phyloP scores from a whole-genome alignment of 345 rosid species.

The Lepidium aucheri region DNA sequence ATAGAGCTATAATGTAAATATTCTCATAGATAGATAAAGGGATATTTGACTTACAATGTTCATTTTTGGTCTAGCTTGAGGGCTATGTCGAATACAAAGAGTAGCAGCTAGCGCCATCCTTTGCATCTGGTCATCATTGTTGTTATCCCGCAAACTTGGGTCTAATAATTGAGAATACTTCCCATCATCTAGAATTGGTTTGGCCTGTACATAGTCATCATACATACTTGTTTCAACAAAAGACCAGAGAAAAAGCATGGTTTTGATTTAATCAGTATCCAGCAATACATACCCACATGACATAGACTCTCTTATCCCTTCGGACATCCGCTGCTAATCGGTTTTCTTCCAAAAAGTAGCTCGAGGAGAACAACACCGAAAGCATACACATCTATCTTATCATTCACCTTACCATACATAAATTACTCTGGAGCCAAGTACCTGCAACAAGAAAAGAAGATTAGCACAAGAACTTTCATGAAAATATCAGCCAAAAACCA shows the following conservation, averaged over 20 bases:
- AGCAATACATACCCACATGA: constrained; percentile 94
- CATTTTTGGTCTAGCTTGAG: constrained; percentile 72
- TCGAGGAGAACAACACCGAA: constrained; percentile 94
- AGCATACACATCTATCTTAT: constrained; percentile 91
- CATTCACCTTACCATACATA: constrained; percentile 82
- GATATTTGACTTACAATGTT: constrained; percentile 40
- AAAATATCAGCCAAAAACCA: neutral
- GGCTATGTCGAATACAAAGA: constrained; percentile 65
- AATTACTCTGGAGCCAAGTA: constrained; percentile 99
- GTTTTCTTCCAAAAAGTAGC: constrained; percentile 84
- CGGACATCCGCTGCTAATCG: constrained; percentile 53
- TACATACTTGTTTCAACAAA: neutral
- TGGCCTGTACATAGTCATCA: constrained; percentile 49
- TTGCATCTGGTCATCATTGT: constrained; percentile 44
- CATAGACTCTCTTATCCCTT: constrained; percentile 86
- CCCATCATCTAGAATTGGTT: constrained; percentile 58
- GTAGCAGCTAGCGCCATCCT: constrained; percentile 82
- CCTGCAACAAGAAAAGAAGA: constrained; percentile 33
- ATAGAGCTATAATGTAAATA: neutral
- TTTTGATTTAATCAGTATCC: constrained; percentile 23
- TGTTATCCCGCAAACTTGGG: constrained; percentile 32
- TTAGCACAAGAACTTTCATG: neutral
- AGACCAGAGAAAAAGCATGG: neutral
- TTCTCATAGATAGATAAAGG: neutral
- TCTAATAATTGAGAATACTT: constrained; percentile 58